These are phyloP conservation scores for Diaporthe aspalathi DNA, from an alignment of 2,329 filamentous ascomycete genomes.

Conservation along the genomic window DNA sequence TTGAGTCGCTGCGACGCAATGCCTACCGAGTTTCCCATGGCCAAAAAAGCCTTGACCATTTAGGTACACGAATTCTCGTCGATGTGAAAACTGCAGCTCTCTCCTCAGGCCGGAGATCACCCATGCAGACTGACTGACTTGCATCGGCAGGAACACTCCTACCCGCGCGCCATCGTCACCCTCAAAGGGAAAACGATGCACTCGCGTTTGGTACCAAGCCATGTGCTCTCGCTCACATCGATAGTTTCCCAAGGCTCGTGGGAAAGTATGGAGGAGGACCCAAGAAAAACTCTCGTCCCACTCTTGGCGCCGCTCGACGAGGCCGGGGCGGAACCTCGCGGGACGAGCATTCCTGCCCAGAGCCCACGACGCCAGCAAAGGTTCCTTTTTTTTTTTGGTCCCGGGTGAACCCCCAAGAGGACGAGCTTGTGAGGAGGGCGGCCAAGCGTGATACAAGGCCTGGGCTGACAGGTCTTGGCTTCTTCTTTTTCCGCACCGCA, in stretches of 20 bases:
- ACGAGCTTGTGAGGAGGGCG: too few relatives aligned
- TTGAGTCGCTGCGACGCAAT: background rate
- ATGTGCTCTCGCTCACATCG: background rate
- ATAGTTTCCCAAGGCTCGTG: background rate
- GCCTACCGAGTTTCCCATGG: background rate
- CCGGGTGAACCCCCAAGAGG: background rate
- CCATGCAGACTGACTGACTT: background rate
- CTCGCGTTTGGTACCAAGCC: background rate
- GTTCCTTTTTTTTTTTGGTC: background rate
- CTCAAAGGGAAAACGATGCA: background rate
- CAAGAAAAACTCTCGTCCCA: constrained; percentile 21
- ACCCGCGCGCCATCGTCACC: background rate
- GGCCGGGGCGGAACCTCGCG: constrained; percentile 24
- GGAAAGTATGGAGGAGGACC: background rate
- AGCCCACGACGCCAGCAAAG: background rate
- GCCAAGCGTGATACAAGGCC: constrained; percentile 16
- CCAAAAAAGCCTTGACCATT: background rate
- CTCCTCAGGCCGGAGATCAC: background rate
- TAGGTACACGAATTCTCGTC: background rate
- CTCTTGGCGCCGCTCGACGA: constrained; percentile 26
- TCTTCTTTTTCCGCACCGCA: background rate
- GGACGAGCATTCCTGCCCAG: constrained; percentile 30
- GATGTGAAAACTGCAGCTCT: background rate
- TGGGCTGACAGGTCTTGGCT: constrained; percentile 25
- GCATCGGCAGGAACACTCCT: background rate